A percentile compares a stretch with the other conserved stretches of the same genome.
Conservation (phyloP, 768 basidiomycete genomes). For the Hygrophorus pudorinus region DNA sequence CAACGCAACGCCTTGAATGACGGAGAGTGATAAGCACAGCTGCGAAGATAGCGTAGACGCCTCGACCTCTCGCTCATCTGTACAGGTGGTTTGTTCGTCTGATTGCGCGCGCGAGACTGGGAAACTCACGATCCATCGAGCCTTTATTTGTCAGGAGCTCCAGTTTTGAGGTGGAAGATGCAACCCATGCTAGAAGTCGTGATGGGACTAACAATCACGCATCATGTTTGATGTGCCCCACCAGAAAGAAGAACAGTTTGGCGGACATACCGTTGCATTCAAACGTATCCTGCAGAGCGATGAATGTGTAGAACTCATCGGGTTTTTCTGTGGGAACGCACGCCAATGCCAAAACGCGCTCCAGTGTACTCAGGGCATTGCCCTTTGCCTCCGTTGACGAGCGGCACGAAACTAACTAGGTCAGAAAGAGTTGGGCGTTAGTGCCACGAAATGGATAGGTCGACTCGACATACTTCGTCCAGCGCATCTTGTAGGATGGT, state of each 20-base stretch:
- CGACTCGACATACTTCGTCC: conserved; percentile 46
- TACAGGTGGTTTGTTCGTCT: background rate
- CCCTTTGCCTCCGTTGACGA: conserved; percentile 41
- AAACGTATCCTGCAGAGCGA: conserved; percentile 66
- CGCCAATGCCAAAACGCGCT: conserved; percentile 43
- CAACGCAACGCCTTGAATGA: conserved; percentile 70
- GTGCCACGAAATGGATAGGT: background rate
- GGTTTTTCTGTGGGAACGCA: conserved; percentile 32
- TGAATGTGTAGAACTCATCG: conserved; percentile 42
- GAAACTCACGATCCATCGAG: conserved; percentile 33
- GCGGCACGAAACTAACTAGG: conserved; percentile 62
- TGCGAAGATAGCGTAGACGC: conserved; percentile 38
- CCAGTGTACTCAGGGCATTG: conserved; percentile 46
- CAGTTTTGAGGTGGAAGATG: conserved; percentile 35
- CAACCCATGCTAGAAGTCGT: conserved; percentile 55
- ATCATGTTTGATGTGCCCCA: background rate
- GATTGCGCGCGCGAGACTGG: background rate
- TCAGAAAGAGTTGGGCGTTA: conserved; percentile 3
- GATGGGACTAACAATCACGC: conserved; percentile 44
- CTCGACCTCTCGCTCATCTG: conserved; percentile 36
- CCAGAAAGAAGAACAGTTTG: background rate
- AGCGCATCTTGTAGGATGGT: conserved; percentile 48
- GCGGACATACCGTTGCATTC: conserved; percentile 65
- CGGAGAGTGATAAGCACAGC: conserved; percentile 46
- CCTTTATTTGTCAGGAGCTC: conserved; percentile 40